Conservation (phyloP, 495 filamentous ascomycete species). For the Chaetomium cochliodes region DNA sequence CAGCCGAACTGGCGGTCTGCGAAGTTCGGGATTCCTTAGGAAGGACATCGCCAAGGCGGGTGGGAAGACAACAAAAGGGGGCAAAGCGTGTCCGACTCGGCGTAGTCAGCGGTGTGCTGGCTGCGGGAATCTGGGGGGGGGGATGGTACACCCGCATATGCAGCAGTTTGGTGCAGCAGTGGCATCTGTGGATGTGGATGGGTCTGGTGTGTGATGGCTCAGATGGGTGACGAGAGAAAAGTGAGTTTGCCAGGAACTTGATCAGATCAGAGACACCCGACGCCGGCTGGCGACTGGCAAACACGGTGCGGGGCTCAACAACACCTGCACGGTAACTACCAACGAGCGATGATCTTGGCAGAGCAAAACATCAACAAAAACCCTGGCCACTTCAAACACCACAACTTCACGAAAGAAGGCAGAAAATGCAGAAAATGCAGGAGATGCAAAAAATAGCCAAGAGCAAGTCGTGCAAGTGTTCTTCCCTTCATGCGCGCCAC, state of each 20-base stretch:
- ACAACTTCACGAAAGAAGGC: not conserved
- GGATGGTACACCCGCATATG: not conserved
- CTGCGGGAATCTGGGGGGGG: not conserved
- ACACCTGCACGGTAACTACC: too few relatives aligned
- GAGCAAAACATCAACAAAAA: too few relatives aligned
- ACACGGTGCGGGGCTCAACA: not conserved
- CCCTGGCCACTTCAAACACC: not conserved
- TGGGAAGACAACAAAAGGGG: slow-evolving; percentile 1
- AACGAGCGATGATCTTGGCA: not conserved
- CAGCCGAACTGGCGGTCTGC: slow-evolving; percentile 17
- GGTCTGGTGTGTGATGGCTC: not conserved
- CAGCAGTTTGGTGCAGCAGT: slow-evolving; percentile 13
- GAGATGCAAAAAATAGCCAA: not conserved
- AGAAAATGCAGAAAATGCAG: too few relatives aligned
- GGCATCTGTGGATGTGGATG: not conserved
- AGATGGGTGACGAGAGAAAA: not conserved
- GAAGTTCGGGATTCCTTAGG: not conserved
- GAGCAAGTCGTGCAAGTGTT: not conserved
- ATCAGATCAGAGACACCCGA: not conserved
- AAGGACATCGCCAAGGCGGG: slow-evolving; percentile 8
- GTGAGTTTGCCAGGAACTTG: not conserved
- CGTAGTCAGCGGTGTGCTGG: slow-evolving; percentile 16
- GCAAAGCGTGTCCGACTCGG: not conserved
- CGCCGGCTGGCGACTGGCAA: too few relatives aligned
- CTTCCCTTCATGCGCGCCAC: not conserved